phyloP scores from a whole-genome alignment of 306 rosid species.

The Vicia sativa region DNA sequence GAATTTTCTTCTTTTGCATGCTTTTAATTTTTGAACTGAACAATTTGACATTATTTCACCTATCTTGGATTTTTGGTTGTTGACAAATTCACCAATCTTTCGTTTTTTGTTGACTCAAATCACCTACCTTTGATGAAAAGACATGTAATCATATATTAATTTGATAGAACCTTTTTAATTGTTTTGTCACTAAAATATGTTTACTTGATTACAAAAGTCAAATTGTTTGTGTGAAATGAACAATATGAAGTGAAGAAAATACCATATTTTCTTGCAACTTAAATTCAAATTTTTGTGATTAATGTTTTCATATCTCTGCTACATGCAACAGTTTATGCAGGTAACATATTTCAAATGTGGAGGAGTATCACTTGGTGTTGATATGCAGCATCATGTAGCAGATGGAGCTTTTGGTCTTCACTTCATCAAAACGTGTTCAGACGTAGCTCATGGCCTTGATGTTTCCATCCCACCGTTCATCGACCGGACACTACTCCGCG shows the following conservation, averaged over 20 bases:
- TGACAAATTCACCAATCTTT: not conserved
- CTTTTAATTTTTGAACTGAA: not conserved
- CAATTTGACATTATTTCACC: not conserved
- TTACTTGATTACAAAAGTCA: not conserved
- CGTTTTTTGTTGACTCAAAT: no score
- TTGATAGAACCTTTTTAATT: not conserved
- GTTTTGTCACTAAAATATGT: not conserved
- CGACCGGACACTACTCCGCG: conserved; percentile 70
- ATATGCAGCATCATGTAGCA: conserved; percentile 81
- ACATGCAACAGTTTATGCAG: conserved; percentile 43
- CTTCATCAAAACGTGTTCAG: conserved; percentile 85
- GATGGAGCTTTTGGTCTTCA: conserved; percentile 92
- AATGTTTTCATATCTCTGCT: not conserved
- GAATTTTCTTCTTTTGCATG: not conserved
- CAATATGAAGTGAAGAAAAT: no score
- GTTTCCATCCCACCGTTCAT: conserved; percentile 70
- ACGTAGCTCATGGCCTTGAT: conserved; percentile 81
- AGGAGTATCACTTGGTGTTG: conserved; percentile 90
- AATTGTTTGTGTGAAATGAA: no score
- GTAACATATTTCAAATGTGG: conserved; percentile 86
- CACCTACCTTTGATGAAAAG: not conserved
- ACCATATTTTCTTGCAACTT: no score
- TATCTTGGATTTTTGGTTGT: not conserved
- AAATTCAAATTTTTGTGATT: not conserved
- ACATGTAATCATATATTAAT: not conserved